Base-by-base conservation (phyloP, 352 stramenopile genomes). In the Thraustotheca clavata region DNA sequence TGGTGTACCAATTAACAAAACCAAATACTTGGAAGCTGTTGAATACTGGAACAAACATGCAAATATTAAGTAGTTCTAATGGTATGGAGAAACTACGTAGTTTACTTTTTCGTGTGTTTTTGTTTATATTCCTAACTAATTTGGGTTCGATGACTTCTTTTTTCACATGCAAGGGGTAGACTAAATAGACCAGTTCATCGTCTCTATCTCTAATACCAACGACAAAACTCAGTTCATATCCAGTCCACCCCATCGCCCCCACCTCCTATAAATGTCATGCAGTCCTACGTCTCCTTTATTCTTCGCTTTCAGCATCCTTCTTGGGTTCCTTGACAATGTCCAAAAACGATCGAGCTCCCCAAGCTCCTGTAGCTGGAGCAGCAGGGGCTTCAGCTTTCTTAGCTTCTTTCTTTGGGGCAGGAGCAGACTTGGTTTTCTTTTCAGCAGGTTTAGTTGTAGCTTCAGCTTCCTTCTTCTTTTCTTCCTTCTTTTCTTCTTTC, bases 31-130 rank as follows among this genome's bases (percentile, higher is more conserved):
- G 60, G 77, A 87, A 69, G 86, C 80, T 54, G 88, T 96, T 31
- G 83, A 86, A 59, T 96, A 93, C 76, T 96, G 88, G 88, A 73
- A 72, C 67, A 80, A 86, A 43, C 82, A 93, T 70, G 84, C 83
- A n/a, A 75, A 88, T 57, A 79, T 93, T 67, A 90, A 89, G 77
- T 89, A 87, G 43, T n/a, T n/a, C n/a, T n/a, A n/a, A n/a, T n/a
- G n/a, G n/a, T n/a, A n/a, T n/a, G n/a, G n/a, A n/a, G n/a, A n/a
- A n/a, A n/a, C n/a, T n/a, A n/a, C n/a, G n/a, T n/a, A n/a, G n/a
- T n/a, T n/a, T n/a, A n/a, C n/a, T n/a, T n/a, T n/a, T n/a, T n/a
- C n/a, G n/a, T n/a, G n/a, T n/a, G n/a, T n/a, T n/a, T n/a, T n/a
- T n/a, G n/a, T n/a, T n/a, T n/a, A n/a, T n/a, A n/a, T n/a, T n/a